phyloP scores from a whole-genome alignment of 2,329 filamentous ascomycete species.

The Monilinia aucupariae region DNA sequence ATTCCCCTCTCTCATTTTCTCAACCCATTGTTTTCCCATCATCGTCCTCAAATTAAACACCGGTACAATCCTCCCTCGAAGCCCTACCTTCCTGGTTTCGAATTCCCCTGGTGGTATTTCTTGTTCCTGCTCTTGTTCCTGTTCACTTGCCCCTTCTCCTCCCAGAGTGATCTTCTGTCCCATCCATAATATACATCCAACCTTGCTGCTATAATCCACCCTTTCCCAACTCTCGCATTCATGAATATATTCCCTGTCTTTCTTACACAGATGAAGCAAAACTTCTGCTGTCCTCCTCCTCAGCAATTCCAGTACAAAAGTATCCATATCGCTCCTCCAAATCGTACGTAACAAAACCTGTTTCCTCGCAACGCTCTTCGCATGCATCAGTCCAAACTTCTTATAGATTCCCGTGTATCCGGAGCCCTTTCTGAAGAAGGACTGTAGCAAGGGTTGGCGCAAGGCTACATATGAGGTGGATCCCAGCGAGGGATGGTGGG shows the following conservation, averaged over 20 bases:
- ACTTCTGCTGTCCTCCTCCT: conserved; percentile 44
- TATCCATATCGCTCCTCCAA: conserved; percentile 53
- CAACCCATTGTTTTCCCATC: conserved; percentile 45
- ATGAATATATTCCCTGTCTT: conserved; percentile 40
- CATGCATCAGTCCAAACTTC: background rate
- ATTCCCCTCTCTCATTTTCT: conserved; percentile 37
- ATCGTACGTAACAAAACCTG: conserved; percentile 17
- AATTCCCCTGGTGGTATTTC: conserved; percentile 36
- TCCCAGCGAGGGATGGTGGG: conserved; percentile 8
- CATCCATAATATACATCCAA: conserved; percentile 29
- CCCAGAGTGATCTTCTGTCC: conserved; percentile 16
- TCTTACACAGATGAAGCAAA: conserved; percentile 39
- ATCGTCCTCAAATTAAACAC: conserved; percentile 50
- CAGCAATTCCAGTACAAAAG: conserved; percentile 47
- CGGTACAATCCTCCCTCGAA: conserved; percentile 35
- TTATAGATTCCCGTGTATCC: background rate
- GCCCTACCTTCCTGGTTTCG: conserved; percentile 42
- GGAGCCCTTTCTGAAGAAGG: background rate
- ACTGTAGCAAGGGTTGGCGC: conserved; percentile 12
- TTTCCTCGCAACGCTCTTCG: background rate
- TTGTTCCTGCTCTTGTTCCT: conserved; percentile 18
- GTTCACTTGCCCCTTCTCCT: background rate
- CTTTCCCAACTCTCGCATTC: conserved; percentile 43
- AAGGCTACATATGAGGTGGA: conserved; percentile 17
- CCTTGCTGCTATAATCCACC: conserved; percentile 36